Evolutionary conservation across 2,329 filamentous ascomycete genomes (phyloP).

Genomic region (Colletotrichum tropicicola): DNA sequence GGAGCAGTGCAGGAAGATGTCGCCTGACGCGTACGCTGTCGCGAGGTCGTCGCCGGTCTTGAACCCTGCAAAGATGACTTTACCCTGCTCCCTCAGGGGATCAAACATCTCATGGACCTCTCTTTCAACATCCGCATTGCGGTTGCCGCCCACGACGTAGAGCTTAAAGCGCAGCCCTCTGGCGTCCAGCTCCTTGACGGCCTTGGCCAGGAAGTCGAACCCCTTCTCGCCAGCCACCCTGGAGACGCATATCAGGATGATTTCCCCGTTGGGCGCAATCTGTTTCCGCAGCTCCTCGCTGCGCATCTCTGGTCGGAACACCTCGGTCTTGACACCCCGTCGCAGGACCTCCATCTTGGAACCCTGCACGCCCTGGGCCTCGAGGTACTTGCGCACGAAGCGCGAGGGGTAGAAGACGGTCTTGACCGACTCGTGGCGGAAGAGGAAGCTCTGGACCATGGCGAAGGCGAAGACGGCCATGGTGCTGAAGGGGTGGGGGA

Average conservation of each 20-base stretch:
- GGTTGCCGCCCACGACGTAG: conserved; percentile 74
- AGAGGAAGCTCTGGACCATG: conserved; percentile 72
- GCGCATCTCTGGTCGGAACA: conserved; percentile 65
- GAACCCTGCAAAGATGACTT: conserved; percentile 74
- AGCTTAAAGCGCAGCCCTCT: conserved; percentile 69
- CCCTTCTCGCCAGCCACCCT: conserved; percentile 76
- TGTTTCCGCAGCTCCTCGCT: conserved; percentile 59
- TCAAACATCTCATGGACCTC: conserved; percentile 70
- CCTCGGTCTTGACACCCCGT: conserved; percentile 70
- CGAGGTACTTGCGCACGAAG: conserved; percentile 69
- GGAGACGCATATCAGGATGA: conserved; percentile 73
- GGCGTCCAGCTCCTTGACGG: conserved; percentile 61
- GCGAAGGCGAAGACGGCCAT: conserved; percentile 71
- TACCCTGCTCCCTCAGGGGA: conserved; percentile 53
- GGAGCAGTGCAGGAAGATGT: conserved; percentile 77
- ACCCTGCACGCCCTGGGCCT: conserved; percentile 61
- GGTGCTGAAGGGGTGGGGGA: conserved; percentile 67
- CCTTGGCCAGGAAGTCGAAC: conserved; percentile 72
- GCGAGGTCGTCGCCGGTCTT: conserved; percentile 68
- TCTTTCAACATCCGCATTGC: conserved; percentile 68
- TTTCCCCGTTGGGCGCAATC: conserved; percentile 69
- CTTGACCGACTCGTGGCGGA: conserved; percentile 67
- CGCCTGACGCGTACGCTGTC: conserved; percentile 72
- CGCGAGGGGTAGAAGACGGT: conserved; percentile 76
- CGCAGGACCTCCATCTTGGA: conserved; percentile 69